Evolutionary conservation across 176 grass and related monocot genomes (phyloP).

Genomic region (Carex kokanica): DNA sequence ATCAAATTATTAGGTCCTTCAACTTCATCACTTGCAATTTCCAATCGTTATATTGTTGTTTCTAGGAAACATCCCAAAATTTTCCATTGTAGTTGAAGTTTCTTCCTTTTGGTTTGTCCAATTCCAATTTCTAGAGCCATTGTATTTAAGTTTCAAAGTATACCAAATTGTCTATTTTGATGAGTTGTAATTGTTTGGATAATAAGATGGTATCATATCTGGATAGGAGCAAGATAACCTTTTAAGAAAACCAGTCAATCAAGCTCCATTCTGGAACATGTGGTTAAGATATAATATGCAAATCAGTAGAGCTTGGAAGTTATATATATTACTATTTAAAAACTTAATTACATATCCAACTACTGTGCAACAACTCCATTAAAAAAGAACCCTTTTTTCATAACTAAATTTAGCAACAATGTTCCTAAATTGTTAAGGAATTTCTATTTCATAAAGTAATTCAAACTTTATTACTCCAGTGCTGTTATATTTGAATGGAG

Average conservation of each 20-base stretch:
- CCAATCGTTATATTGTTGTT: background rate
- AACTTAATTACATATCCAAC: background rate
- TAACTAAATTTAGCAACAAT: background rate
- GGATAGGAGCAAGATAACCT: background rate
- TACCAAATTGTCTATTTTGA: background rate
- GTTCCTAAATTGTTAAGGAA: background rate
- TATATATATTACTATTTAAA: background rate
- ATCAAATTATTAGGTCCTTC: background rate
- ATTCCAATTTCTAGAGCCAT: background rate
- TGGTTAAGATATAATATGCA: conserved; percentile 15
- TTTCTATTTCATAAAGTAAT: conserved; percentile 5
- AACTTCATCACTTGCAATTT: background rate
- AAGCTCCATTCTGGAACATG: background rate
- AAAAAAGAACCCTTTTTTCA: background rate
- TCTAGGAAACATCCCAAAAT: background rate
- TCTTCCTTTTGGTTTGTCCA: background rate
- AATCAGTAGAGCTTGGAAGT: background rate
- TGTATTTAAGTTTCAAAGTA: background rate
- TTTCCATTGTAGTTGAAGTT: background rate
- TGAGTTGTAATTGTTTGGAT: background rate
- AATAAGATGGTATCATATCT: background rate
- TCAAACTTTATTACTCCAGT: background rate
- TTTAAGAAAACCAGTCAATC: background rate
- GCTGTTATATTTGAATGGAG: conserved; percentile 18
- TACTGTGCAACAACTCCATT: background rate